Base-by-base conservation (phyloP, 2,329 filamentous ascomycete species). In the Pseudogymnoascus sp. region DNA sequence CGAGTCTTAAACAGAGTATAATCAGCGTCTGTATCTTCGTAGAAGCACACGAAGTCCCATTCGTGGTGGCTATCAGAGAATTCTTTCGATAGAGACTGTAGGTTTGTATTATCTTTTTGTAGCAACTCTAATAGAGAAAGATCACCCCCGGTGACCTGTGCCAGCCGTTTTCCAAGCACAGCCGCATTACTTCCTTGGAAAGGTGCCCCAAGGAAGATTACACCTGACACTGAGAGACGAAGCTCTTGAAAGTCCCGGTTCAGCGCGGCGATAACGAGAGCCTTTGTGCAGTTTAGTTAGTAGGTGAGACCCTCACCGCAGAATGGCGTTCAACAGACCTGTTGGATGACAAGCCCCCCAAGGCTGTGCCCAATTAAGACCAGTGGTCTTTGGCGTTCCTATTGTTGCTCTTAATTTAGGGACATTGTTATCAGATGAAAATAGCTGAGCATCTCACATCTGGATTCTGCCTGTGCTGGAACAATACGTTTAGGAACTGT, bases 331-430 rank as follows among this genome's bases (percentile, higher is more conserved):
- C 18, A 60, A 23, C 35, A 59, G 37, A 66, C 65, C 45, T 65
- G 62, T 40, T 67, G 62, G 18, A 67, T 65, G 7, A 66, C 60
- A 35, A 67, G 11, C 18, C 64, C 16, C 9, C 65, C 63, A 11
- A 67, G 63, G 41, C 65, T 67, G 35, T 67, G 65, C 21, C 64
- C 64, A n/a, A 67, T 67, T 45, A 67, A 59, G 16, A 66, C 31
- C 6, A 67, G 31, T 35, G 64, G 64, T 25, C 63, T 63, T 43
- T 45, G 49, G 18, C 60, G 59, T 28, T 66, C 65, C 65, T 66
- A 61, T 25, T 9, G 35, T 25, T 37, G 3, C 14, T 21, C 52
- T 49, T 58, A 18, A 25, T 61, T 62, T 60, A 65, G 45, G 25
- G 25, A 4, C 28, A 33, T 8, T 12, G 5, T 18, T 55, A 33